phyloP scores from a whole-genome alignment of 116 monocot genomes.

The Iris pallida region DNA sequence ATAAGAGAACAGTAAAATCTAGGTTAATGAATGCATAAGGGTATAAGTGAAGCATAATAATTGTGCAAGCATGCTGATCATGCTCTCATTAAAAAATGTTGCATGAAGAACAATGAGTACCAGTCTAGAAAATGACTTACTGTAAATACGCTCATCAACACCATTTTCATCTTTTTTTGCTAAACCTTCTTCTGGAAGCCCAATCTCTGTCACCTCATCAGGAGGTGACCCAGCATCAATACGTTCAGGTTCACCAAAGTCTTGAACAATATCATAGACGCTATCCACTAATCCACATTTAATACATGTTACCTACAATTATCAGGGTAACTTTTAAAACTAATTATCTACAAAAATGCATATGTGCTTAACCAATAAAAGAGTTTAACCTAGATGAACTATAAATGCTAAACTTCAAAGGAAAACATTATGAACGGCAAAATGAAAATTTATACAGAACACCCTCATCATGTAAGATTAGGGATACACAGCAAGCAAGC shows the following conservation, averaged over 20 bases:
- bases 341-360: slow-evolving; percentile 1
- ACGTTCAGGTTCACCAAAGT: slow-evolving; percentile 28
- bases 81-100: not conserved
- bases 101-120: not conserved
- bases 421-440: not conserved
- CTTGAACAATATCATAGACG: slow-evolving; percentile 47
- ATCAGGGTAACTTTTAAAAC: slow-evolving; percentile 7
- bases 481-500: not conserved
- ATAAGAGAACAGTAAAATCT: slow-evolving; percentile 7
- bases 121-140: slow-evolving; percentile 24
- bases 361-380: not conserved
- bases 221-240: slow-evolving; percentile 4
- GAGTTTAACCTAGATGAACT: too few relatives aligned
- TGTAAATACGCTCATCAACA: slow-evolving; percentile 6
- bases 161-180: slow-evolving; percentile 1
- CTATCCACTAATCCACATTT: slow-evolving; percentile 22
- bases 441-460: not conserved
- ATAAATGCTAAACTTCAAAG: not conserved
- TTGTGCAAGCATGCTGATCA: too few relatives aligned
- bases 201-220: slow-evolving; percentile 35
- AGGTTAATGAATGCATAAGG: not conserved
- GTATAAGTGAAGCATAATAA: too few relatives aligned
- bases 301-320: not conserved
- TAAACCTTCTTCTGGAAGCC: slow-evolving; percentile 20
- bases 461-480: not conserved